Conservation (phyloP, 495 filamentous ascomycete species). For the Aspergillus sparsus region DNA sequence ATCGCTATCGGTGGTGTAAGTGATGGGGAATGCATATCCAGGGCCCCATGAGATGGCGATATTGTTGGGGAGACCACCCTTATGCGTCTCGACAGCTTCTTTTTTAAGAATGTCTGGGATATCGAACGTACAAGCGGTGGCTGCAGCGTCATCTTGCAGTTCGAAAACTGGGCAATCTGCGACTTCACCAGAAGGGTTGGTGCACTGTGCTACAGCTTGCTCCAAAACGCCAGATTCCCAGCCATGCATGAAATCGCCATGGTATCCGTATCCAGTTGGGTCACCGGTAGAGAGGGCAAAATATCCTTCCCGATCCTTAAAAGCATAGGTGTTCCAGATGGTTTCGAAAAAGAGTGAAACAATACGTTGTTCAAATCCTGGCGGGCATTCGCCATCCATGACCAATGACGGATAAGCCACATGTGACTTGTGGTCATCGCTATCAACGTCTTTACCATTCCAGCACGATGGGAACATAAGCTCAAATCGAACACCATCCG, state of each 20-base stretch:
- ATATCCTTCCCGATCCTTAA: constrained; percentile 63
- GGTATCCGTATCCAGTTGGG: constrained; percentile 76
- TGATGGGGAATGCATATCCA: constrained; percentile 43
- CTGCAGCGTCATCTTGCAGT: constrained; percentile 47
- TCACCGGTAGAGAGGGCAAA: constrained; percentile 88
- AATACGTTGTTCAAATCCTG: constrained; percentile 66
- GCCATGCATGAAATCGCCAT: constrained; percentile 82
- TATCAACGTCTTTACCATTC: constrained; percentile 70
- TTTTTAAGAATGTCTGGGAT: constrained; percentile 42
- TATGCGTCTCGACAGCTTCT: constrained; percentile 39
- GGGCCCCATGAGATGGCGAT: constrained; percentile 55
- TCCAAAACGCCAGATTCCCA: constrained; percentile 63
- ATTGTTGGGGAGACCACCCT: constrained; percentile 53
- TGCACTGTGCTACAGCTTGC: constrained; percentile 49
- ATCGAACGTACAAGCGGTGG: constrained; percentile 46
- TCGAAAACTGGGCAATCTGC: constrained; percentile 61
- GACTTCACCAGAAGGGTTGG: constrained; percentile 53
- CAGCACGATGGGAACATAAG: constrained; percentile 92
- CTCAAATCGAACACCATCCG: constrained; percentile 76
- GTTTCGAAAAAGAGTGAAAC: constrained; percentile 83
- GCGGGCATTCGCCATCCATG: constrained; percentile 74
- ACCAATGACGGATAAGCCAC: constrained; percentile 77
- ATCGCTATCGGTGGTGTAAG: constrained; percentile 19
- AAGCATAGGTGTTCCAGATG: constrained; percentile 77
- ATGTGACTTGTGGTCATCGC: constrained; percentile 65